Conservation (phyloP, 345 rosid genomes). For the Balakata baccata region DNA sequence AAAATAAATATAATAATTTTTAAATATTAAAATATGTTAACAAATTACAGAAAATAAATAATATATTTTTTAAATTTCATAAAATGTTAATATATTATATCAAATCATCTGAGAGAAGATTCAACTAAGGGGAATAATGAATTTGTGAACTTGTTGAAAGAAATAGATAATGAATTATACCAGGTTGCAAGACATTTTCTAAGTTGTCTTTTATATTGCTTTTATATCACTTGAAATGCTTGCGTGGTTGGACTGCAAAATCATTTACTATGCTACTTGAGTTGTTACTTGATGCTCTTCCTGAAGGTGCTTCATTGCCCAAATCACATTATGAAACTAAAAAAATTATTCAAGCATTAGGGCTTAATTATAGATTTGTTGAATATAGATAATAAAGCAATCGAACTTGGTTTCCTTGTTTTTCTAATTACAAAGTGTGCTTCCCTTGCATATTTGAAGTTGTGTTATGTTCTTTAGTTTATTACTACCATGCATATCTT, state of each 20-base stretch:
- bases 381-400: not conserved
- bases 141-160: not conserved
- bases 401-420: not conserved
- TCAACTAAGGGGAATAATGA: not conserved
- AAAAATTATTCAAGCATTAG: not conserved
- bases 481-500: not conserved
- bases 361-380: not conserved
- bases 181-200: not conserved
- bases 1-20: no score
- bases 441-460: not conserved
- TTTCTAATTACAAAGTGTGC: not conserved
- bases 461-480: not conserved
- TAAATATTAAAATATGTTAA: no score
- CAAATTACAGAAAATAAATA: no score
- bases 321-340: not conserved
- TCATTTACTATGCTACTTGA: no score
- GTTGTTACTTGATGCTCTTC: not conserved
- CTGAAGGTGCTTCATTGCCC: not conserved
- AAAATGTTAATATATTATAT: no score
- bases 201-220: not conserved
- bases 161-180: not conserved
- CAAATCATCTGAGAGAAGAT: no score
- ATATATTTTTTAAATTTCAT: no score
- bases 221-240: no score
- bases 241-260: not conserved